These are phyloP conservation scores for Apiospora koreana DNA, from an alignment of 2,329 filamentous ascomycete species.

Conservation along the genomic window DNA sequence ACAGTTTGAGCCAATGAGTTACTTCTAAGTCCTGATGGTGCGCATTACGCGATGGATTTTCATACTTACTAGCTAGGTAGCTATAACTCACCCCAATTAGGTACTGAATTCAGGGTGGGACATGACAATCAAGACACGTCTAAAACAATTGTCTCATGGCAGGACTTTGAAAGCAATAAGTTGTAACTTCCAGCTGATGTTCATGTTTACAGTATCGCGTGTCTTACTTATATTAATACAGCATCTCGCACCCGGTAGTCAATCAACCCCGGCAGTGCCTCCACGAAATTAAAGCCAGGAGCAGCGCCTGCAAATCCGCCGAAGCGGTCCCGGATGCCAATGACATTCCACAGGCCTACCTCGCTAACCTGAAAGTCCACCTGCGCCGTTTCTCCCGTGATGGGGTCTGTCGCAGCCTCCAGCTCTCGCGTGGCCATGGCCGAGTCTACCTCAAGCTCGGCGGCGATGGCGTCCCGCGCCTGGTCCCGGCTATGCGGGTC, in stretches of 20 bases:
- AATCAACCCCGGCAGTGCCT: not conserved
- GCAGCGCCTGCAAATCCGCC: not conserved
- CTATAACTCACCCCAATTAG: too few species aligned
- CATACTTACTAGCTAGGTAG: too few species aligned
- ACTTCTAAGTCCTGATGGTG: too few species aligned
- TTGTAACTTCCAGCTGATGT: too few species aligned
- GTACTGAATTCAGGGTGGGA: too few species aligned
- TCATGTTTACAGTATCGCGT: not conserved
- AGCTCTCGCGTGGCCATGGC: not conserved
- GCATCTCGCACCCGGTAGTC: slow-evolving; percentile 6
- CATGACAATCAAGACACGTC: too few species aligned
- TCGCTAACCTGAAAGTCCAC: not conserved
- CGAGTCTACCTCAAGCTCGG: not conserved
- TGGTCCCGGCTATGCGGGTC: not conserved
- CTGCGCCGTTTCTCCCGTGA: not conserved
- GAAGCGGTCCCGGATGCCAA: not conserved
- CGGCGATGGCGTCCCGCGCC: not conserved
- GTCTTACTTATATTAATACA: too few species aligned
- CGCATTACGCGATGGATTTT: too few species aligned
- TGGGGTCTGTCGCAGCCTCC: not conserved
- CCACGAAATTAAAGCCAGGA: not conserved
- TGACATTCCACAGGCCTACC: not conserved
- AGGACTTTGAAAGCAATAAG: too few species aligned
- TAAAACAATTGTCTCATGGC: too few species aligned
- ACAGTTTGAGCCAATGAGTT: too few species aligned